Evolutionary conservation across 768 basidiomycete genomes (phyloP), one percentile per base, ranked within the genome.

Genomic region (Tricholoma sp.): DNA sequence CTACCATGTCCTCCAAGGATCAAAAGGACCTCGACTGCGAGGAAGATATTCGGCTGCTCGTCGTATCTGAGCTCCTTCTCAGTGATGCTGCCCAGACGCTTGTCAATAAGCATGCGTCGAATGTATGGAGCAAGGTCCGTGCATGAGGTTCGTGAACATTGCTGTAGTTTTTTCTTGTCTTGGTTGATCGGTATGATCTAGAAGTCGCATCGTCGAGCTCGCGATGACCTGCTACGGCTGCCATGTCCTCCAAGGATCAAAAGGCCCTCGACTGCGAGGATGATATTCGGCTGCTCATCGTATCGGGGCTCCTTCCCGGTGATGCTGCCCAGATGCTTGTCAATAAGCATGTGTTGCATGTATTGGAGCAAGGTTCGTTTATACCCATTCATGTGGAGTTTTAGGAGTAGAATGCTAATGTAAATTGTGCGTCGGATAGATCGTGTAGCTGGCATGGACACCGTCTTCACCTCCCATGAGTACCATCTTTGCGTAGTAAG

Each of bases 11-110:
- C 77, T 93, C 2, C 91, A n/a, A n/a, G n/a, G n/a, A n/a, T n/a
- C n/a, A n/a, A 94, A 93, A 94, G 69, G 91, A 90, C 20, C 81
- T 93, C 34, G 91, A 94, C 65, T 93, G 91, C 64, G 91, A 94
- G 61, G 91, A 94, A 69, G 91, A 93, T 54, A 85, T 92, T 45
- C 80, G 89, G 39, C 71, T 92, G 33, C 70, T 91, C 56, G 90
- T 93, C 57, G 91, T 94, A 20, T 88, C 88, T 2, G 91, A 93
- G 67, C 79, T 94, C 37, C 80, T 94, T 42, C 78, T 87, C 24
- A 88, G 89, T 2, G 91, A 94, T 66, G 91, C 91, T 8, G 89
- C 89, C 1, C 81, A 89, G 66, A 94, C 91, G 5, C 76, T 94
- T 28, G 86, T 92, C 7, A 93, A 93, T 69, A 94, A 94, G 68